phyloP scores from a whole-genome alignment of 2,329 filamentous ascomycete genomes.

The Trichoderma harzianum region DNA sequence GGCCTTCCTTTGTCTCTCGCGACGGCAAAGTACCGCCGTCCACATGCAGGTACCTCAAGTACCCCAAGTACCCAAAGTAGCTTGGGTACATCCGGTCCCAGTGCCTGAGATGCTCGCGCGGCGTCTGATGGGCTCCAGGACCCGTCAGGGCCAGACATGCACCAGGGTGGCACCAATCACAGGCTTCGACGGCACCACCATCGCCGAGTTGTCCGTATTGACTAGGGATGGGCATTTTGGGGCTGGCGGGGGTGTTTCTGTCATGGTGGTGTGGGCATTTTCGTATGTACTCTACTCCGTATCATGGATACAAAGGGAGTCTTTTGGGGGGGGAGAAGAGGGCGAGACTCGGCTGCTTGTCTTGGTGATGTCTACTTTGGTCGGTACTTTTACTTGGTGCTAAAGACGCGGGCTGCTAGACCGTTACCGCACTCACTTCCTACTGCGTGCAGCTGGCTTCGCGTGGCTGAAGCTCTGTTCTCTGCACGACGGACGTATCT shows the following conservation, averaged over 20 bases:
- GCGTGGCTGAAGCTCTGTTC: constrained; percentile 5
- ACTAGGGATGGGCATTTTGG: neutral
- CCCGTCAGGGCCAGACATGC: constrained; percentile 1
- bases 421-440: no score
- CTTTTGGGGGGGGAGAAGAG: neutral
- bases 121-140: constrained; percentile 1
- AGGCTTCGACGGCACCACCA: neutral
- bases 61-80: neutral
- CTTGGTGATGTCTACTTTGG: neutral
- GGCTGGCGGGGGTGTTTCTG: neutral
- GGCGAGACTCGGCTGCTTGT: neutral
- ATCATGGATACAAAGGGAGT: neutral
- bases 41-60: constrained; percentile 12
- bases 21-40: constrained; percentile 13
- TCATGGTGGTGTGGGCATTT: constrained; percentile 5
- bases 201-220: constrained; percentile 15
- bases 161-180: constrained; percentile 6
- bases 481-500: neutral
- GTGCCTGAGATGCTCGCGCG: neutral
- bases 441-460: neutral
- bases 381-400: neutral
- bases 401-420: neutral
- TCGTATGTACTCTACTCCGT: neutral
- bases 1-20: neutral
- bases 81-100: neutral